Evolutionary conservation across 192 early-diverging fungal genomes (phyloP).

Genomic region (Podila clonocystis): DNA sequence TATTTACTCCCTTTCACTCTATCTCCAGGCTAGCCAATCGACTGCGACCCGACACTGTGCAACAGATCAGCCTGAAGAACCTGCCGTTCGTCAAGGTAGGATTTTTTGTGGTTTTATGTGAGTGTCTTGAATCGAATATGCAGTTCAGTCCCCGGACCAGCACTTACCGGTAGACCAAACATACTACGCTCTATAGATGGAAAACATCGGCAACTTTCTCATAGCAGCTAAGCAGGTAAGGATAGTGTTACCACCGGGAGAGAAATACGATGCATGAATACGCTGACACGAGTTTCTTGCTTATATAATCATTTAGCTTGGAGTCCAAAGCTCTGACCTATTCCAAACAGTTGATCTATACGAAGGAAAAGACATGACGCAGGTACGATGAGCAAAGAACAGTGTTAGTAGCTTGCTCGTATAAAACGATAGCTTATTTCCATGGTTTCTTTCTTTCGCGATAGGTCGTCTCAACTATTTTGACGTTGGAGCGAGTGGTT

Average conservation of each 20-base stretch:
- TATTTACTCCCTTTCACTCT: not conserved
- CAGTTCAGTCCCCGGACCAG: not conserved
- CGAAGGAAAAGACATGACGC: conserved; percentile 81
- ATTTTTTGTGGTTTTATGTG: not conserved
- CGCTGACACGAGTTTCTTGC: not conserved
- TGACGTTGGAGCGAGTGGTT: conserved; percentile 73
- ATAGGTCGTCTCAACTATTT: conserved; percentile 78
- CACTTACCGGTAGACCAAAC: too few relatives aligned
- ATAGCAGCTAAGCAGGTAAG: conserved; percentile 70
- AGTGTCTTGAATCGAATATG: not conserved
- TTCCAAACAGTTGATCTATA: conserved; percentile 86
- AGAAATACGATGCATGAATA: not conserved
- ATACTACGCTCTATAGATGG: conserved; percentile 67
- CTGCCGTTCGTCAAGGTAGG: conserved; percentile 79
- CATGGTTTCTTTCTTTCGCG: conserved; percentile 6
- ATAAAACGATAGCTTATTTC: not conserved
- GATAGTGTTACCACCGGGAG: not conserved
- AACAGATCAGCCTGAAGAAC: conserved; percentile 74
- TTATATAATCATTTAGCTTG: conserved; percentile 58
- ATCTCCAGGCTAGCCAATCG: conserved; percentile 74
- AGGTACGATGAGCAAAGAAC: conserved; percentile 44
- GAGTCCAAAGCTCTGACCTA: conserved; percentile 76
- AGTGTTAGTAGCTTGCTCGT: not conserved
- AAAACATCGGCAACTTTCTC: conserved; percentile 83
- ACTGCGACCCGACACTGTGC: conserved; percentile 77